These are phyloP conservation scores for Neonectria punicea DNA, from an alignment of 2,329 filamentous ascomycete genomes.

Conservation along the genomic window DNA sequence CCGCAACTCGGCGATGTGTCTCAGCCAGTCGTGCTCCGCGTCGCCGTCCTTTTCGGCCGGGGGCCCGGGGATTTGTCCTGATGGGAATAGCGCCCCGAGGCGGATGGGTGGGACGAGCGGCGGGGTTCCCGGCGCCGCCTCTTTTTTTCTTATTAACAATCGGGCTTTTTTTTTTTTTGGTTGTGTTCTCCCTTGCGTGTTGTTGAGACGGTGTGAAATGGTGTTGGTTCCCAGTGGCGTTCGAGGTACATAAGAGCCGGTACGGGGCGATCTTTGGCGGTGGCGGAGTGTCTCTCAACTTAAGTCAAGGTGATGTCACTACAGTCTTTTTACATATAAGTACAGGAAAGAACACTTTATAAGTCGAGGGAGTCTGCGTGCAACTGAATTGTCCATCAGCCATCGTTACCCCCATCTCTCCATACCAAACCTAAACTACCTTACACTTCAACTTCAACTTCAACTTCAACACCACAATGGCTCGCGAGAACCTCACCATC, in stretches of 20 bases:
- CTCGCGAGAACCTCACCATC: conserved; percentile 59
- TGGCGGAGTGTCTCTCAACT: not conserved
- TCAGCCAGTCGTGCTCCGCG: not conserved
- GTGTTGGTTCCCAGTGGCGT: not conserved
- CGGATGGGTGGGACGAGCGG: conserved; percentile 23
- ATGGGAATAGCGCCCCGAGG: conserved; percentile 39
- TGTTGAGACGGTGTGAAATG: not conserved
- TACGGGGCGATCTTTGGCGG: not conserved
- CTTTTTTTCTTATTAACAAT: not conserved
- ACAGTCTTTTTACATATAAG: not conserved
- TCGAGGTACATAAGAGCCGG: not conserved
- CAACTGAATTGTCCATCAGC: not conserved
- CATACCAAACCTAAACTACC: not conserved
- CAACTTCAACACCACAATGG: conserved; percentile 46
- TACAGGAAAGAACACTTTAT: not conserved
- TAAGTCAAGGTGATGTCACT: not conserved
- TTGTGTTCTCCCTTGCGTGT: not conserved
- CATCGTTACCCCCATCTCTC: not conserved
- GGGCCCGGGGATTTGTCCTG: conserved; percentile 38
- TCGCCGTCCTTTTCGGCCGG: conserved; percentile 3
- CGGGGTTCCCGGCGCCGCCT: conserved; percentile 23
- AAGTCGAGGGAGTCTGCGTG: not conserved
- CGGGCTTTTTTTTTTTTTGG: not conserved
- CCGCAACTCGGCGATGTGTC: no score
- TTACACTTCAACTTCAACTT: no score